Percentiles rank a stretch among this genome's conserved stretches.
These are phyloP conservation scores for Cryptosporidium tyzzeri DNA, from an alignment of 169 alveolate genomes.

Conservation along the genomic window DNA sequence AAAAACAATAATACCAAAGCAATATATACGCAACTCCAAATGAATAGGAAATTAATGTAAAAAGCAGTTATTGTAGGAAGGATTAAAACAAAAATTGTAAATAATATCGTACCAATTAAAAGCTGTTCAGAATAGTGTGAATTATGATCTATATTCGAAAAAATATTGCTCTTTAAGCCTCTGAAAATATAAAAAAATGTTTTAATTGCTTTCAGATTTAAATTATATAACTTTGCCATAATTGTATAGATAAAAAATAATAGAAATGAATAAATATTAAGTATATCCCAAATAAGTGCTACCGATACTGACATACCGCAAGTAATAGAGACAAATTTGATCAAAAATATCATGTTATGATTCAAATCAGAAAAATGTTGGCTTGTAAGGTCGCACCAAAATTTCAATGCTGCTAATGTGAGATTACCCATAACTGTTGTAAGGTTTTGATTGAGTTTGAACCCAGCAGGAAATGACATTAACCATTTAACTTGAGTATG, in stretches of 20 bases:
- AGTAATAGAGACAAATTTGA: constrained; percentile 45
- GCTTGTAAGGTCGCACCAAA: constrained; percentile 71
- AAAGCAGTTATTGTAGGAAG: constrained; percentile 70
- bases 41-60: constrained; percentile 61
- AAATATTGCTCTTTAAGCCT: constrained; percentile 57
- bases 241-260: constrained; percentile 46
- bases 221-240: constrained; percentile 33
- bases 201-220: constrained; percentile 49
- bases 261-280: constrained; percentile 53
- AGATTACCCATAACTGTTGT: constrained; percentile 55
- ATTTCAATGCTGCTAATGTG: constrained; percentile 50
- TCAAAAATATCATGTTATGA: constrained; percentile 53
- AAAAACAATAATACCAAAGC: constrained; percentile 25
- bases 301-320: constrained; percentile 66
- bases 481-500: constrained; percentile 70
- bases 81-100: constrained; percentile 49
- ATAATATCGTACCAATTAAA: constrained; percentile 63
- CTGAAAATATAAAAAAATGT: constrained; percentile 57
- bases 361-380: constrained; percentile 60
- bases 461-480: constrained; percentile 70
- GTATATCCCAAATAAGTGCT: constrained; percentile 68
- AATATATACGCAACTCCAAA: constrained; percentile 67
- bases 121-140: constrained; percentile 64
- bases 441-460: constrained; percentile 48
- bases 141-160: constrained; percentile 54